Conservation (phyloP, 306 rosid genomes). For the Pyrus bretschneideri region DNA sequence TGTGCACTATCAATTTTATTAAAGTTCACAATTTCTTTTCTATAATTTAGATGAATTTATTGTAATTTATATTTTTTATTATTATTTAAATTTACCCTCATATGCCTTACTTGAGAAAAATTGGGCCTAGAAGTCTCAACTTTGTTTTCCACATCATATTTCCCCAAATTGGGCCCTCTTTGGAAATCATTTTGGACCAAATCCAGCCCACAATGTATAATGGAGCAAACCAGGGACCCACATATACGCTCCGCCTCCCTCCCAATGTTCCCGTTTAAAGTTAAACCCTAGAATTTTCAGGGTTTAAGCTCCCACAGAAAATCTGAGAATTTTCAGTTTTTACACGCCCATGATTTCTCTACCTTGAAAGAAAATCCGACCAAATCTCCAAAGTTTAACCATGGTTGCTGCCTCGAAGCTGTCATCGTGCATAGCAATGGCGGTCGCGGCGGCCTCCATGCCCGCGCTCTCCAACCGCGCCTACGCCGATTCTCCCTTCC, state of each 20-base stretch:
- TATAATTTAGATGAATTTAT: too few relatives aligned
- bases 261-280: slow-evolving; percentile 29
- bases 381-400: slow-evolving; percentile 20
- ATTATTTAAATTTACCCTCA: not conserved
- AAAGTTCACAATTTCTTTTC: too few relatives aligned
- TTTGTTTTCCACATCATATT: not conserved
- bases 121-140: not conserved
- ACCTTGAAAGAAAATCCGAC: not conserved
- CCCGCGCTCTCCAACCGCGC: slow-evolving; percentile 47
- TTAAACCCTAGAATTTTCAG: slow-evolving; percentile 42
- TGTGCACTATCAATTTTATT: not conserved
- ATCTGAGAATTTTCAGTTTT: not conserved
- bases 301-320: not conserved
- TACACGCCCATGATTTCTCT: slow-evolving; percentile 1
- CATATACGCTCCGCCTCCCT: not conserved
- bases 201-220: too few relatives aligned
- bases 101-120: not conserved
- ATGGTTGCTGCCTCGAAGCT: slow-evolving; percentile 59
- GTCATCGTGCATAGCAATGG: slow-evolving; percentile 57
- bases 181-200: not conserved
- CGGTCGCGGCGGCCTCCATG: slow-evolving; percentile 57
- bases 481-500: slow-evolving; percentile 57
- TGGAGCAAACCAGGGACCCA: not conserved
- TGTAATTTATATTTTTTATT: too few relatives aligned
- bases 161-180: not conserved